Evolutionary conservation across 2,329 filamentous ascomycete genomes (phyloP).

Genomic region (Colletotrichum tropicale): DNA sequence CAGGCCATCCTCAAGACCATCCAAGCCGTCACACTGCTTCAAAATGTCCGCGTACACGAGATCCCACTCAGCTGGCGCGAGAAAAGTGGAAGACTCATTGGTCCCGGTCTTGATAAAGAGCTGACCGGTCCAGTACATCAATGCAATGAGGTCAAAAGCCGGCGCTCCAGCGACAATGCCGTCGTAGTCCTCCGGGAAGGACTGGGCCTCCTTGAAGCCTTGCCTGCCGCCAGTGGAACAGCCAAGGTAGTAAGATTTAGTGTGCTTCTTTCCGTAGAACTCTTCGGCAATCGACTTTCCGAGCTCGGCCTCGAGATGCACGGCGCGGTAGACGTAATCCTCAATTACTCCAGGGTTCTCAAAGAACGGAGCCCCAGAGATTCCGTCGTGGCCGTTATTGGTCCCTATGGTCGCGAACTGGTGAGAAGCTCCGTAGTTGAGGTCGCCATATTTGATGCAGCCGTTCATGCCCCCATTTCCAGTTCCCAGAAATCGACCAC

Average conservation of each 20-base stretch:
- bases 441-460: conserved; percentile 50
- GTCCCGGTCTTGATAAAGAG: conserved; percentile 45
- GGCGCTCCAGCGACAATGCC: conserved; percentile 56
- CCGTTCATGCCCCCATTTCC: conserved; percentile 55
- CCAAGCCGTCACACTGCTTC: conserved; percentile 50
- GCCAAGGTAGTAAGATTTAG: conserved; percentile 48
- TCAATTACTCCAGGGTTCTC: conserved; percentile 38
- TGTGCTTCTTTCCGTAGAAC: conserved; percentile 46
- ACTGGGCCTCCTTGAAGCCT: conserved; percentile 50
- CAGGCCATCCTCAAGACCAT: conserved; percentile 52
- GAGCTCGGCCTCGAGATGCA: conserved; percentile 52
- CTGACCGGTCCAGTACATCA: conserved; percentile 37
- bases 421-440: conserved; percentile 45
- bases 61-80: conserved; percentile 1
- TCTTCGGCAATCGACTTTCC: conserved; percentile 50
- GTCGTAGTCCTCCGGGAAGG: conserved; percentile 53
- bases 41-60: conserved; percentile 39
- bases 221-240: conserved; percentile 61
- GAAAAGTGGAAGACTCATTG: conserved; percentile 46
- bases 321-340: conserved; percentile 39
- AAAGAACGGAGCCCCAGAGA: conserved; percentile 32
- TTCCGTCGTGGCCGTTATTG: conserved; percentile 57
- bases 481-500: conserved; percentile 47
- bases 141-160: conserved; percentile 28
- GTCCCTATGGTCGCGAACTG: conserved; percentile 53